Conservation (phyloP, 1,284 basidiomycete genomes). For the Trichosporon asahii region DNA sequence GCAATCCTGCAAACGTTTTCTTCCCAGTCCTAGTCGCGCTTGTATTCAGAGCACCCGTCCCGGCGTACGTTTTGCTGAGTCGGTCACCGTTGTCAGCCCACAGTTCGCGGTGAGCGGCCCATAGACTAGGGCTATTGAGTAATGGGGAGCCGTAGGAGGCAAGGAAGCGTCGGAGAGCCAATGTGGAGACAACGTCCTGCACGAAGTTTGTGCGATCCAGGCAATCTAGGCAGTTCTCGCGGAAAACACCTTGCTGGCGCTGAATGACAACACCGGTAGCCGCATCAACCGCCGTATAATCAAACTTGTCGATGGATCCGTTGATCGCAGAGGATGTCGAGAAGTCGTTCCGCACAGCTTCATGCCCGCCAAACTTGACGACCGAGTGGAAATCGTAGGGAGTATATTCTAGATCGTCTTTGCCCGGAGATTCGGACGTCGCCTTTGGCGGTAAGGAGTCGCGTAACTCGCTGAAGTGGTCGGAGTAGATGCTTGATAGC, state of each 20-base stretch:
- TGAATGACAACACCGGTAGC: constrained; percentile 66
- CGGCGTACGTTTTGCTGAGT: constrained; percentile 84
- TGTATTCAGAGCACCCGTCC: constrained; percentile 93
- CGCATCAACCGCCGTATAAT: constrained; percentile 76
- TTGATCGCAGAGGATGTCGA: constrained; percentile 64
- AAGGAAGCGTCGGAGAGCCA: constrained; percentile 61
- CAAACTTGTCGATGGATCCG: constrained; percentile 72
- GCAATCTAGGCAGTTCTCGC: constrained; percentile 94
- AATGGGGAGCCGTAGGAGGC: constrained; percentile 36
- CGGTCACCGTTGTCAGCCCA: constrained; percentile 97
- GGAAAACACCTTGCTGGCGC: constrained; percentile 82
- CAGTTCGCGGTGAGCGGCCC: constrained; percentile 82
- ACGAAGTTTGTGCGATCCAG: constrained; percentile 98
- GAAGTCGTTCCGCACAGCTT: constrained; percentile 74
- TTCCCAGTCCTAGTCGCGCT: constrained; percentile 92
- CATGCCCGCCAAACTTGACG: constrained; percentile 80
- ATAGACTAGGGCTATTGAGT: constrained; percentile 57
- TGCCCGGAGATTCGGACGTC: constrained; percentile 27
- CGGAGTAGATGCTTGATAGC: constrained; percentile 75
- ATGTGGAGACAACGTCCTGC: constrained; percentile 82
- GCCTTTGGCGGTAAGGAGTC: constrained; percentile 46
- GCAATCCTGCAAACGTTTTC: constrained; percentile 81
- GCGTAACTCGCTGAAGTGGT: constrained; percentile 60
- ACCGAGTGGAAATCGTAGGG: constrained; percentile 92
- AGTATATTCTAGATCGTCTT: constrained; percentile 58